Base-by-base conservation (phyloP, 2,329 filamentous ascomycete genomes). In the Cercospora beticola region DNA sequence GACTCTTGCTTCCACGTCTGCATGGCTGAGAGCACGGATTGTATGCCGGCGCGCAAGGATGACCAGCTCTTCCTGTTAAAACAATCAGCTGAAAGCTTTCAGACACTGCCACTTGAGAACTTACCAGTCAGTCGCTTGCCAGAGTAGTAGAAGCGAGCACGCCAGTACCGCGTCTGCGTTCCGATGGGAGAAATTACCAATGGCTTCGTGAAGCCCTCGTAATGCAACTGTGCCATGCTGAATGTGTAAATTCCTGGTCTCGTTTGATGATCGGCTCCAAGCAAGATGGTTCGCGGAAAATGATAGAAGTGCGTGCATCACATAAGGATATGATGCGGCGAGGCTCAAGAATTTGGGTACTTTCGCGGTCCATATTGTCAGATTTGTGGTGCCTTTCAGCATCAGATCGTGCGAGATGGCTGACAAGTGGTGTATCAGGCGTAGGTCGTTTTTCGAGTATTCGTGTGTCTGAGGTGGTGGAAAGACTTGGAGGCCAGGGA, bases 91-190 rank as follows among this genome's bases (percentile, higher is more conserved):
- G 14, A 9, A n/a, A 31, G 12, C 21, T 18, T 33, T 14, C 2
- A 18, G 14, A 10, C 3, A 6, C n/a, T 14, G 21, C 10, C 12
- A 5, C 4, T 18, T 16, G 21, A 16, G n/a, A 6, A 83, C 90
- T 85, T 86, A 96, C 94, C 94, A 98, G 83, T 98, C 94, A 69
- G 90, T 95, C 66, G 93, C 92, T 83, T 98, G 94, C 94, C 95
- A 98, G 43, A 94, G 96, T 61, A 99, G 86, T 59, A 98, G 87
- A 56, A 97, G 88, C 28, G 94, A 97, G 33, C 94, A 92, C 28
- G 94, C 94, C 65, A 99, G 86, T 70, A 97, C 90, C 54, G 94
- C 93, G 81, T 99, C 94, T 1, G 93, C 94, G 70, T 93, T 97
- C 63, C 91, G 89, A 74, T 89, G 89, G 2, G 92, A 96, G 81